A percentile compares a stretch with the other conserved stretches of the same genome.
Evolutionary conservation across 1,284 basidiomycete species (phyloP).

Genomic region (Tilletia indica): DNA sequence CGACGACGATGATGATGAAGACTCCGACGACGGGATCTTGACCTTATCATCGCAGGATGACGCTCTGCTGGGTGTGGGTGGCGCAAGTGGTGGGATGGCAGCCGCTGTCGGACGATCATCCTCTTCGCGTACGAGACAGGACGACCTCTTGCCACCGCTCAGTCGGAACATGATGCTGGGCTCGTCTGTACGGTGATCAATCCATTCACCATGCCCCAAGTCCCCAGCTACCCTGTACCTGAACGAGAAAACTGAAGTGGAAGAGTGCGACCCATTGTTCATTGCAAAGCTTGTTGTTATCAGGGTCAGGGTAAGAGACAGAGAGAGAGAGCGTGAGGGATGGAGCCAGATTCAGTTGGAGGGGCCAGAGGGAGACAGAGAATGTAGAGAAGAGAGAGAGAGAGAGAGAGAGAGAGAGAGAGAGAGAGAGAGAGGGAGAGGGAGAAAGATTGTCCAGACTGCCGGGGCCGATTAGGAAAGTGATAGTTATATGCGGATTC

Average conservation of each 20-base stretch:
- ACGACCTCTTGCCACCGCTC: not conserved
- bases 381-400: not conserved
- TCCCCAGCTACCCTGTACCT: not conserved
- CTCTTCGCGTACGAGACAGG: not conserved
- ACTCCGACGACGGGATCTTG: not conserved
- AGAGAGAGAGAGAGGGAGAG: not conserved
- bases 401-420: not conserved
- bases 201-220: too few relatives aligned
- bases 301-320: not conserved
- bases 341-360: not conserved
- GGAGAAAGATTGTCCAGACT: conserved; percentile 1
- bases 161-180: not conserved
- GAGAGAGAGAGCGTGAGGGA: not conserved
- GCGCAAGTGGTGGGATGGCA: too few relatives aligned
- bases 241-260: too few relatives aligned
- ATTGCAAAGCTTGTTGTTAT: too few relatives aligned
- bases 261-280: too few relatives aligned
- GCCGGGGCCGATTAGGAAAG: not conserved
- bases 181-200: not conserved
- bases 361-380: not conserved
- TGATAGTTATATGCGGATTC: too few relatives aligned
- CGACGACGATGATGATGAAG: not conserved
- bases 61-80: too few relatives aligned
- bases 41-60: too few relatives aligned
- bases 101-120: too few relatives aligned